Percentiles rank a stretch among this genome's conserved stretches.
phyloP scores from a whole-genome alignment of 139 green algal species.

The Coelastrella sp. region DNA sequence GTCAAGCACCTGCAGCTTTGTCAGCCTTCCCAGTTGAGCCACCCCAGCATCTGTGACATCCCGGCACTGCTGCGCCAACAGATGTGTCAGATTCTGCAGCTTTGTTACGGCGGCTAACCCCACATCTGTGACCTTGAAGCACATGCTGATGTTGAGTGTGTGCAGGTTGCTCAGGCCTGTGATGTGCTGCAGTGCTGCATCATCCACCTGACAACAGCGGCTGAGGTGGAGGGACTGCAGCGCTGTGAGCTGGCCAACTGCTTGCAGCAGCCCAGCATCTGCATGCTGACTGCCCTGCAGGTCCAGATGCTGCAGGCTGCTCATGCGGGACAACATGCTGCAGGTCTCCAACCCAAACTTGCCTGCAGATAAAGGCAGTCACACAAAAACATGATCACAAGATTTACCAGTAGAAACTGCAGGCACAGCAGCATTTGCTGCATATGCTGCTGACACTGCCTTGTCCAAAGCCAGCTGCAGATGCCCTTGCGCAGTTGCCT shows the following conservation, averaged over 20 bases:
- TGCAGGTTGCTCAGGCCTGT: constrained; percentile 39
- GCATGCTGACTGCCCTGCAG: constrained; percentile 42
- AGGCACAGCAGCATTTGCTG: no score
- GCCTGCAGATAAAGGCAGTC: not conserved
- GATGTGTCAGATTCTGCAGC: constrained; percentile 45
- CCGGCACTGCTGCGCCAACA: constrained; percentile 51
- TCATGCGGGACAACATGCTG: constrained; percentile 38
- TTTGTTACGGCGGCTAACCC: constrained; percentile 48
- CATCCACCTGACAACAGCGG: constrained; percentile 37
- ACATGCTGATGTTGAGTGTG: constrained; percentile 56
- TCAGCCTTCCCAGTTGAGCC: constrained; percentile 1
- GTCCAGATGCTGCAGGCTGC: constrained; percentile 2
- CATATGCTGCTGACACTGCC: not conserved
- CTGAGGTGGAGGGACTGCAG: constrained; percentile 54
- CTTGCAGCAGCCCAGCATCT: constrained; percentile 1
- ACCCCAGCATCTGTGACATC: constrained; percentile 46
- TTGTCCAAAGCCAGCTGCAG: not conserved
- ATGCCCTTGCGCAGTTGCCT: not conserved
- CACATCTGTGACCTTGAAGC: constrained; percentile 45
- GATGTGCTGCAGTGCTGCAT: constrained; percentile 45
- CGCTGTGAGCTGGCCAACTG: constrained; percentile 3
- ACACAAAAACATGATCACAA: no score
- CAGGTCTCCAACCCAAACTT: constrained; percentile 20
- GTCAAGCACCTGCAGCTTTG: constrained; percentile 41
- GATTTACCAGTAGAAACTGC: no score